Base-by-base conservation (phyloP, 1,139 yeast species). In the Tardiomyces digboiensis region DNA sequence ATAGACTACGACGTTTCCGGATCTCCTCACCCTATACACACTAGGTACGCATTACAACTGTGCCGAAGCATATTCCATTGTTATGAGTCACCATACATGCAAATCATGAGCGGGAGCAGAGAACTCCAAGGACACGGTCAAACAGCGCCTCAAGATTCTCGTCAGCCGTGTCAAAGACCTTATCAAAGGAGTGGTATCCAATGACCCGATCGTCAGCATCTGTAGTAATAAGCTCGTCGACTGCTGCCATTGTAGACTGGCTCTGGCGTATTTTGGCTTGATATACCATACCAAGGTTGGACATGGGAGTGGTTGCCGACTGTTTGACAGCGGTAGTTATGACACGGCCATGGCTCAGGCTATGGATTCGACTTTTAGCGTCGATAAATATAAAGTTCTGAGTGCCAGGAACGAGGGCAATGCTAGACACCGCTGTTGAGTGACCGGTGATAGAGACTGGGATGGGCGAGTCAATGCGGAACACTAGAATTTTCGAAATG, bases 111-210 rank as follows among this genome's bases (percentile, higher is more conserved):
- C 33, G 33, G 7, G 39, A 40, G 23, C 74, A 65, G 60, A 81
- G 70, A 21, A 79, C 75, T 54, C 72, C 78, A 66, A 84, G 71
- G 42, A 87, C 86, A 55, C 83, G 77, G 50, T 87, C 95, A 59
- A 88, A 88, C 60, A 88, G 66, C 1, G 81, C 74, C 46, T 82
- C 93, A 57, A 88, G 65, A 52, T 75, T 76, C 19, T 56, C 53
- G 39, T 54, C 50, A 33, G 80, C 74, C 47, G 82, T 82, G 44
- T 83, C 89, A 59, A 87, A 82, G 48, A 85, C 74, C 36, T 79
- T 75, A 51, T 79, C 84, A 61, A 88, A 84, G 6, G 83, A 72
- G 58, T 81, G 74, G 51, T 79, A 68, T 52, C 78, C 78, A 41
- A 79, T 63, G 20, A 66, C 62, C 48, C 60, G 63, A 29, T 60